Conservation (phyloP, 768 basidiomycete species). For the Neoboletus magnificus region DNA sequence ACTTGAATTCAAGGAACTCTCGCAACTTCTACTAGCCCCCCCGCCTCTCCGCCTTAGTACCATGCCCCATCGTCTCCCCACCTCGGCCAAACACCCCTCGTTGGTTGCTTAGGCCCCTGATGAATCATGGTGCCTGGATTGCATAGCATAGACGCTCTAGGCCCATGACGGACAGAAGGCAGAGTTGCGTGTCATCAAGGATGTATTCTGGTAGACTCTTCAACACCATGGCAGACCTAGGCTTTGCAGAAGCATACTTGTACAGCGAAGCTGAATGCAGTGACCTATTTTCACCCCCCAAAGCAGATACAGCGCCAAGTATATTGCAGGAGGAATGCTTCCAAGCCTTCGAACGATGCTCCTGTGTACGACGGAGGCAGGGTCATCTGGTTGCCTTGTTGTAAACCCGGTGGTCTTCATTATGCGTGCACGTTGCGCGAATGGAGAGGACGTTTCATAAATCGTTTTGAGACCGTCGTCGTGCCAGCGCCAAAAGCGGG, state of each 20-base stretch:
- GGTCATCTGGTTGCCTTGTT: background rate
- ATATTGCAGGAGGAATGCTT: background rate
- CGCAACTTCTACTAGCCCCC: too few species aligned
- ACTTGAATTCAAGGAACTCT: too few species aligned
- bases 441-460: background rate
- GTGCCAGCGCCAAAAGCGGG: background rate
- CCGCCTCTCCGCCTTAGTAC: background rate
- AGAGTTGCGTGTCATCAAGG: background rate
- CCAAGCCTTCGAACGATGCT: background rate
- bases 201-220: background rate
- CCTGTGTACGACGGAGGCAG: background rate
- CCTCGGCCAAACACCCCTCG: background rate
- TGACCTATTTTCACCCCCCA: background rate
- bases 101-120: background rate
- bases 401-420: background rate
- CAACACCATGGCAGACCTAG: background rate
- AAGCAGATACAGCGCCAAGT: background rate
- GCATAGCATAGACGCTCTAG: background rate
- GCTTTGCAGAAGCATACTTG: background rate
- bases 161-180: background rate
- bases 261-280: background rate
- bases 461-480: background rate
- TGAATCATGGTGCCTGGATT: conserved; percentile 38
- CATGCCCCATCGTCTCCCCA: background rate
- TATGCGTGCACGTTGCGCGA: background rate